Evolutionary conservation across 2,329 filamentous ascomycete species (phyloP).

Genomic region (Hypoxylon sp.): DNA sequence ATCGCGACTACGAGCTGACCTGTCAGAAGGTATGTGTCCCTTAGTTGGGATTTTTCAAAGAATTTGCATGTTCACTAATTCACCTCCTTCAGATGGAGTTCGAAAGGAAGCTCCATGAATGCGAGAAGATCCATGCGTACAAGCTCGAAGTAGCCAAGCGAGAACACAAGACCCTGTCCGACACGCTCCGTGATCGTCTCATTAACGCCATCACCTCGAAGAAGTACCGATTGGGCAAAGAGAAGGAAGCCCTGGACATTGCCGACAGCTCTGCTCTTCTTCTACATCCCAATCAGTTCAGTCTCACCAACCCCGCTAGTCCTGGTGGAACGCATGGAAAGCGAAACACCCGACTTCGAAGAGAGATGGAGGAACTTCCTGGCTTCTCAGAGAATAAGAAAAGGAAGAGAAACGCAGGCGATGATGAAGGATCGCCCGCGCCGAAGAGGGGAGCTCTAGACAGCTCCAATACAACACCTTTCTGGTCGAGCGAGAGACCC

Average conservation of each 20-base stretch:
- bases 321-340: slow-evolving; percentile 74
- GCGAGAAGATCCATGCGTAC: slow-evolving; percentile 71
- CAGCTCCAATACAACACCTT: slow-evolving; percentile 68
- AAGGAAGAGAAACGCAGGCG: slow-evolving; percentile 69
- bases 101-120: slow-evolving; percentile 71
- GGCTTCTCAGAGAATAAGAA: slow-evolving; percentile 70
- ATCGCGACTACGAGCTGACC: slow-evolving; percentile 85
- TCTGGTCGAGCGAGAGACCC: slow-evolving; percentile 73
- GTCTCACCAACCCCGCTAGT: slow-evolving; percentile 73
- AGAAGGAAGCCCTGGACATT: slow-evolving; percentile 77
- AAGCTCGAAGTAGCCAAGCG: slow-evolving; percentile 72
- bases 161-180: slow-evolving; percentile 70
- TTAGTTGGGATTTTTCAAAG: neutral
- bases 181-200: slow-evolving; percentile 74
- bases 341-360: slow-evolving; percentile 71
- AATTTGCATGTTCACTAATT: slow-evolving; percentile 36
- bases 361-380: slow-evolving; percentile 70
- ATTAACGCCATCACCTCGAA: slow-evolving; percentile 75
- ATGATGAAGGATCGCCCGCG: slow-evolving; percentile 74
- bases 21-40: slow-evolving; percentile 76
- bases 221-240: slow-evolving; percentile 73
- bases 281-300: slow-evolving; percentile 77
- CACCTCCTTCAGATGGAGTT: slow-evolving; percentile 67
- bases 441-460: slow-evolving; percentile 70
- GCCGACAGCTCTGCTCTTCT: slow-evolving; percentile 74